These are phyloP conservation scores for Asterochloris erici DNA, from an alignment of 139 green algal species.

Conservation along the genomic window DNA sequence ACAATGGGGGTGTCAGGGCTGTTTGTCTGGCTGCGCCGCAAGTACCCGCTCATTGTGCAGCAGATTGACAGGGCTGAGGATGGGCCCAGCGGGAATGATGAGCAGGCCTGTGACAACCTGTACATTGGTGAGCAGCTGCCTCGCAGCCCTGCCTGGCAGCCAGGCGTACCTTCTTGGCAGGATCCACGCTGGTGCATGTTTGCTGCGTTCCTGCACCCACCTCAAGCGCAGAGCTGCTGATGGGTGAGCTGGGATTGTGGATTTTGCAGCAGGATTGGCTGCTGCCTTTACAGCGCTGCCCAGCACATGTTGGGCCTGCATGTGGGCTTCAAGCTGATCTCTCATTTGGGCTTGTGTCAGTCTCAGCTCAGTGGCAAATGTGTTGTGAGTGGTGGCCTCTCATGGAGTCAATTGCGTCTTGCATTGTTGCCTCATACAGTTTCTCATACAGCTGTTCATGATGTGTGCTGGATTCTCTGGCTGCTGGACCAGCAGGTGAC, in stretches of 20 bases:
- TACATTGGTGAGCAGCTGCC: slow-evolving; percentile 54
- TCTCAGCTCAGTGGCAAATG: too few relatives aligned
- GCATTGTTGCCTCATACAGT: too few relatives aligned
- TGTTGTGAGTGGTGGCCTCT: too few relatives aligned
- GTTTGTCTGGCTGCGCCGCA: slow-evolving; percentile 48
- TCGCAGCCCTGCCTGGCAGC: neutral
- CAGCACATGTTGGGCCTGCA: too few relatives aligned
- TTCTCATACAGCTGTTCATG: too few relatives aligned
- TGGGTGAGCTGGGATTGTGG: neutral
- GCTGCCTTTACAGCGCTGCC: neutral
- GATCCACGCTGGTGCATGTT: neutral
- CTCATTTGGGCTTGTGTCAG: too few relatives aligned
- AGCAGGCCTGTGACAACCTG: slow-evolving; percentile 62
- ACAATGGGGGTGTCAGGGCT: slow-evolving; percentile 59
- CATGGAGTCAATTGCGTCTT: too few relatives aligned
- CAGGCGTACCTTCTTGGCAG: neutral
- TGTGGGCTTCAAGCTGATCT: too few relatives aligned
- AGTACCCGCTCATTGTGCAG: slow-evolving; percentile 49
- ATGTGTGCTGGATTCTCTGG: too few relatives aligned
- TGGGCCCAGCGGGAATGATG: neutral
- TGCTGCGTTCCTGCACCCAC: neutral
- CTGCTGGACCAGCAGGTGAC: too few relatives aligned
- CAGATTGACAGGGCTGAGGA: slow-evolving; percentile 12
- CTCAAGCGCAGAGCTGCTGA: neutral
- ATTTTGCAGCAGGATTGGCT: neutral